Evolutionary conservation across 1,284 basidiomycete genomes (phyloP), one percentile per base, ranked within the genome.

Genomic region (Rhodotorula sp.): DNA sequence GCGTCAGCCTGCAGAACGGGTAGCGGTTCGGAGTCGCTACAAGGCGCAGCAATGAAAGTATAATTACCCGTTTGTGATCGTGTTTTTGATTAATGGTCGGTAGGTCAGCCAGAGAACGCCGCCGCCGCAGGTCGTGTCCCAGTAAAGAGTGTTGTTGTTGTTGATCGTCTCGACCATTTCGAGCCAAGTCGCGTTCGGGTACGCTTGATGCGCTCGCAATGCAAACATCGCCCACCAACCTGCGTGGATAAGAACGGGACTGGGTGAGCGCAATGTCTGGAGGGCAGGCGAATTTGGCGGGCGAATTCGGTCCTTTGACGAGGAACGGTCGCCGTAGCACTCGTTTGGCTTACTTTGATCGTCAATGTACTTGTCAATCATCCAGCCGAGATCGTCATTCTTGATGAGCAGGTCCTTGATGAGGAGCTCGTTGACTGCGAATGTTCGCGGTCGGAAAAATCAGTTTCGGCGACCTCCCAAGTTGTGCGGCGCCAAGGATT

Each of bases 151-250:
- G 65, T 70, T 68, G 60, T 74, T 74, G 52, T 52, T 34, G 26
- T 66, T 49, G 55, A 74, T 73, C 23, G 57, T 60, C 23, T 62
- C 55, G 31, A 64, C 64, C 61, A 61, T 54, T 3, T 67, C 47
- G 47, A 74, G 65, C 73, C 73, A 74, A 43, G 70, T 74, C 57
- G 62, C 14, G 63, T 74, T 74, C 0, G 61, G 61, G 62, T 74
- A 74, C 54, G 66, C 62, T 57, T 72, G 65, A 45, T 74, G 58
- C 21, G 60, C 70, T 5, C 69, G 68, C 23, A 73, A 50, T 10
- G 73, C 73, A 45, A 72, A 74, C 70, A 74, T 64, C 56, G 56
- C 71, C 73, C 73, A 74, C 73, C 73, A 74, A 21, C 60, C 72
- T 73, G 56, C 1, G 60, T 5, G n/a, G 47, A n/a, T 3, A 7